Percentiles rank a stretch among this genome's conserved stretches.
Evolutionary conservation across 164 flowering plant species (phyloP).

Genomic region (Liriodendron chinense): DNA sequence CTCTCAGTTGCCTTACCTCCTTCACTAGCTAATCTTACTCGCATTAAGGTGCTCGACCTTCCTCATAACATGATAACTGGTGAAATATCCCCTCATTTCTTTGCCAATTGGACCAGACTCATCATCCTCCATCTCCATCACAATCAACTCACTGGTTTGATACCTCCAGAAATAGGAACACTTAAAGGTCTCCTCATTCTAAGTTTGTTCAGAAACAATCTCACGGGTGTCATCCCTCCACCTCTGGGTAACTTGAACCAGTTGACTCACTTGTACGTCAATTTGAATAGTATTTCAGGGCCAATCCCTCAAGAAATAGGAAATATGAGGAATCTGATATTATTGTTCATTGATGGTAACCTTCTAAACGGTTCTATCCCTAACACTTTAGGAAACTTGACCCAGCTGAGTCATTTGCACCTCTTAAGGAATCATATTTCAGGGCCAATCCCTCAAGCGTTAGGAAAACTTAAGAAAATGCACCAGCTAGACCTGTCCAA

Average conservation of each 20-base stretch:
- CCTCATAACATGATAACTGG: constrained; percentile 18
- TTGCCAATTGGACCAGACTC: constrained; percentile 18
- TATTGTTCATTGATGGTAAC: not conserved
- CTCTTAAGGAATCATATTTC: not conserved
- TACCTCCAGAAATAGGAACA: constrained; percentile 27
- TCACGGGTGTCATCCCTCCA: constrained; percentile 19
- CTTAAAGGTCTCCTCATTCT: constrained; percentile 4
- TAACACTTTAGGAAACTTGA: not conserved
- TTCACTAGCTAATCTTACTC: constrained; percentile 25
- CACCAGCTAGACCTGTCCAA: not conserved
- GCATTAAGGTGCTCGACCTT: constrained; percentile 16
- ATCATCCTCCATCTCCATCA: constrained; percentile 6
- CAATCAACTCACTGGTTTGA: constrained; percentile 16
- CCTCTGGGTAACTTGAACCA: constrained; percentile 19
- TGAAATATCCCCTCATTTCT: constrained; percentile 10
- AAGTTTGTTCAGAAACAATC: constrained; percentile 5
- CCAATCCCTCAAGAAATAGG: constrained; percentile 27
- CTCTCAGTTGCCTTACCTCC: constrained; percentile 21
- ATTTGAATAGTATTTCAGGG: constrained; percentile 10
- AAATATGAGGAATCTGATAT: not conserved
- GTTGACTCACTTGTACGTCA: not conserved
- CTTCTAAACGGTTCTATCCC: not conserved
- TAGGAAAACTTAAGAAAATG: not conserved
- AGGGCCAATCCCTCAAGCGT: not conserved
- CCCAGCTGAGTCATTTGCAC: not conserved